Base-by-base conservation (phyloP, 1,284 basidiomycete species). In the Heimioporus punctisporus region DNA sequence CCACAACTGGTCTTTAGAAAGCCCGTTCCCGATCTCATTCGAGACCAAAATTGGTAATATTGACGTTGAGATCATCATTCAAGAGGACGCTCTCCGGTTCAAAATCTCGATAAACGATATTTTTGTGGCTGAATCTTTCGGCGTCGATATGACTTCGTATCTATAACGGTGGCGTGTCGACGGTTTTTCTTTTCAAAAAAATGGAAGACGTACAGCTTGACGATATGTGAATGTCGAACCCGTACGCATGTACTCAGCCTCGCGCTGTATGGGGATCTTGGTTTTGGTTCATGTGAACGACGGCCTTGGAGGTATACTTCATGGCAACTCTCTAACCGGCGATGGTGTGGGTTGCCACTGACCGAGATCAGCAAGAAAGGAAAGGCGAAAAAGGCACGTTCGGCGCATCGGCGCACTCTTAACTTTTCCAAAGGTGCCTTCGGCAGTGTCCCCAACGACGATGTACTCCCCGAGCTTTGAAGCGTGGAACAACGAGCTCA, bases 351-450 rank as follows among this genome's bases (percentile, higher is more conserved):
- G 87, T 88, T 31, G 95, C 97, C 82, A 97, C 95, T 98, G 72
- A 46, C 49, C 50, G 46, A 50, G 31, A 34, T 34, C 31, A 5
- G 31, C 14, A 15, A 3, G 31, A 31, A 19, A 19, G 31, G 31
- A 2, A 17, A 17, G n/a, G n/a, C n/a, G n/a, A 34, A 34, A 17
- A 17, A 44, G n/a, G 40, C n/a, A 43, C 52, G 56, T 58, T 56
- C 55, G 43, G 31, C 34, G 28, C 24, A 55, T 56, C 58, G 27
- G 81, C 93, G 74, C 73, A 97, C 95, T 92, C 80, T 98, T 98
- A 70, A 99, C 97, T 74, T 98, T 98, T 55, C 96, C 97, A 74
- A 98, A 99, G 15, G 93, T 96, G 21, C 97, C 97, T 57, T 92
- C 89, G 49, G 90, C 91, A 60, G 92, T 92, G 68, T 92, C 88